A percentile compares a stretch with the other conserved stretches of the same genome.
These are phyloP conservation scores for Erysiphe neolycopersici DNA, from an alignment of 2,329 filamentous ascomycete genomes.

Conservation along the genomic window DNA sequence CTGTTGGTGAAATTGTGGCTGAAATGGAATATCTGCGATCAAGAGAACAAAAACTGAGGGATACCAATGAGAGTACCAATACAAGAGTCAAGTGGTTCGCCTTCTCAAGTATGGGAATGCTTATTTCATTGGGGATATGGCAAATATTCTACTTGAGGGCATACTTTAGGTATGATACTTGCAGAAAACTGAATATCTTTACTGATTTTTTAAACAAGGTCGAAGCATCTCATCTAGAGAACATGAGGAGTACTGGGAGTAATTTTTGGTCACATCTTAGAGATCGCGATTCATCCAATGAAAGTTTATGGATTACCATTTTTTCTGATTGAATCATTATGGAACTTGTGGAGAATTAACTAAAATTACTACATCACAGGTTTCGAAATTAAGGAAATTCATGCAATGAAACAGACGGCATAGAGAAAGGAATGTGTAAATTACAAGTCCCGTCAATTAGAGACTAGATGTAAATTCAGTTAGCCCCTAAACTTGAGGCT, in stretches of 20 bases:
- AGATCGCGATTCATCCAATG: too few relatives aligned
- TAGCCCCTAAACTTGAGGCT: too few relatives aligned
- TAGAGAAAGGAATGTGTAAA: too few relatives aligned
- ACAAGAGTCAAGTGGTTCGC: constrained; percentile 98
- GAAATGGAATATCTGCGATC: constrained; percentile 91
- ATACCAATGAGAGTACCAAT: constrained; percentile 99
- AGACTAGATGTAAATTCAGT: too few relatives aligned
- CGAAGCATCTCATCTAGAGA: constrained; percentile 39
- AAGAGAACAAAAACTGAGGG: constrained; percentile 82
- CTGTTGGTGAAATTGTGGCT: constrained; percentile 60
- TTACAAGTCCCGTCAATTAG: too few relatives aligned
- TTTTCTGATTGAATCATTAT: too few relatives aligned
- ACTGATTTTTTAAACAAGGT: constrained; percentile 17
- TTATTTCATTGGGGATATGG: constrained; percentile 76
- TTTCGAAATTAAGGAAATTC: too few relatives aligned
- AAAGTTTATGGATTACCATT: too few relatives aligned
- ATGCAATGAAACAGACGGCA: too few relatives aligned
- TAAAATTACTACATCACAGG: too few relatives aligned
- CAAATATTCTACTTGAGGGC: constrained; percentile 93
- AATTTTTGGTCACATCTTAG: too few relatives aligned
- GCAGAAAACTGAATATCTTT: background rate
- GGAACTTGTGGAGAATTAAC: too few relatives aligned
- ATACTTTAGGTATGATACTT: constrained; percentile 51
- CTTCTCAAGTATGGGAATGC: constrained; percentile 70
- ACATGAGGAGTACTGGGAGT: background rate